Evolutionary conservation across 2,329 filamentous ascomycete genomes (phyloP).

Genomic region (Aspergillus udagawae): DNA sequence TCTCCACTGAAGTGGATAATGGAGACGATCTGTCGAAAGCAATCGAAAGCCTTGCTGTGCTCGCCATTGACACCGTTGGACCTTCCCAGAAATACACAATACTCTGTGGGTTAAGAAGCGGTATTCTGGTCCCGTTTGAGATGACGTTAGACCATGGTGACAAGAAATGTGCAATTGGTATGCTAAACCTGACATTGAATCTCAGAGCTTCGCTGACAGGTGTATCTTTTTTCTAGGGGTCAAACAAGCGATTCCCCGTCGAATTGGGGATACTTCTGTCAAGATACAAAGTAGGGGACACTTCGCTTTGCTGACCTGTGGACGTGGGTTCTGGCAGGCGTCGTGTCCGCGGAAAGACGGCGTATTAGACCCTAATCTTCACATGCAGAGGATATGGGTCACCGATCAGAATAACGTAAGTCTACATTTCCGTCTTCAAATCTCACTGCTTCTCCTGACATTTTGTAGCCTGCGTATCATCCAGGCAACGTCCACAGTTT

Average conservation of each 20-base stretch:
- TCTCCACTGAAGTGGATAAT: slow-evolving; percentile 18
- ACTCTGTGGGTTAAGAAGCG: slow-evolving; percentile 46
- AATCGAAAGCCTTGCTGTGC: slow-evolving; percentile 31
- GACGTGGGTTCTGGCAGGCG: slow-evolving; percentile 36
- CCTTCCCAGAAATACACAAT: slow-evolving; percentile 21
- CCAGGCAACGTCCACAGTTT: slow-evolving; percentile 34
- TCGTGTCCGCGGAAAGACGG: slow-evolving; percentile 23
- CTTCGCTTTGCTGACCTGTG: slow-evolving; percentile 34
- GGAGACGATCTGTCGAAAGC: slow-evolving; percentile 29
- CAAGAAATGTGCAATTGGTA: slow-evolving; percentile 25
- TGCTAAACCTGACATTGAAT: not conserved
- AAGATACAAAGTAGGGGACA: slow-evolving; percentile 28
- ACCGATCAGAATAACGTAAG: slow-evolving; percentile 42
- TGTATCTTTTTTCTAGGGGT: slow-evolving; percentile 24
- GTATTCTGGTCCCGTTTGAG: slow-evolving; percentile 38
- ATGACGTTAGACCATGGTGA: slow-evolving; percentile 21
- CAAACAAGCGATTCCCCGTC: slow-evolving; percentile 25
- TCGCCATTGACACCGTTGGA: slow-evolving; percentile 17
- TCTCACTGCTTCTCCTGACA: slow-evolving; percentile 12
- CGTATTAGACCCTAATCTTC: slow-evolving; percentile 24
- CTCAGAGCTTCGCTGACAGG: slow-evolving; percentile 9
- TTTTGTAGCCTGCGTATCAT: slow-evolving; percentile 33
- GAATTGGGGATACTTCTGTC: slow-evolving; percentile 36
- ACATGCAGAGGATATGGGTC: slow-evolving; percentile 36
- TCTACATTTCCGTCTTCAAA: not conserved